phyloP scores from a whole-genome alignment of 495 filamentous ascomycete species.

The Penicillium bovifimosum region DNA sequence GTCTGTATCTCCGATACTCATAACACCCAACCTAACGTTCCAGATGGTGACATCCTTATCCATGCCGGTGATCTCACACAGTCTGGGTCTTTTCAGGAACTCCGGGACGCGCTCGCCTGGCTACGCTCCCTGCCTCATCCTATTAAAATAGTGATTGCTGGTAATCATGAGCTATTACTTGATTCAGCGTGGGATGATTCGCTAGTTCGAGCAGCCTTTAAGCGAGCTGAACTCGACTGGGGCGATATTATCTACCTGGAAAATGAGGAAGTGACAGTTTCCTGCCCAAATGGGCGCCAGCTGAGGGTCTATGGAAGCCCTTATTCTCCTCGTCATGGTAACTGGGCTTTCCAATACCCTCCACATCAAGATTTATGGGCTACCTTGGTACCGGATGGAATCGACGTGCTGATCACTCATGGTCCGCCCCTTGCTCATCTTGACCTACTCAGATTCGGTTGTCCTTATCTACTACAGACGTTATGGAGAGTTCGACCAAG shows the following conservation, averaged over 20 bases:
- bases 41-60: slow-evolving; percentile 66
- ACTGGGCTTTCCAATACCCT: slow-evolving; percentile 47
- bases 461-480: slow-evolving; percentile 54
- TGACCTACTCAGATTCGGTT: slow-evolving; percentile 56
- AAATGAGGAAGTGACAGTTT: slow-evolving; percentile 38
- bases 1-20: slow-evolving; percentile 75
- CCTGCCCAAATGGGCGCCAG: slow-evolving; percentile 45
- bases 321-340: slow-evolving; percentile 45
- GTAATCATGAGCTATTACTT: slow-evolving; percentile 68
- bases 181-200: slow-evolving; percentile 37
- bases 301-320: slow-evolving; percentile 52
- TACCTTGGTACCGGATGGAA: slow-evolving; percentile 51
- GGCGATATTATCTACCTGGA: slow-evolving; percentile 47
- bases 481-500: slow-evolving; percentile 61
- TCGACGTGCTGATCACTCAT: slow-evolving; percentile 75
- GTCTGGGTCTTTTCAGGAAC: slow-evolving; percentile 51
- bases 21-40: slow-evolving; percentile 51
- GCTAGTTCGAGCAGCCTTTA: background rate
- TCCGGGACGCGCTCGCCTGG: slow-evolving; percentile 63
- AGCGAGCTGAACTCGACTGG: slow-evolving; percentile 33
- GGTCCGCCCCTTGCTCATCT: slow-evolving; percentile 53
- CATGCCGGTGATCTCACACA: slow-evolving; percentile 73
- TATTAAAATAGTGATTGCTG: slow-evolving; percentile 68
- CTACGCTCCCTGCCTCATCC: slow-evolving; percentile 53
- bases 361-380: slow-evolving; percentile 23